A percentile compares a stretch with the other conserved stretches of the same genome.
Conservation (phyloP, 2,329 filamentous ascomycete species). For the Clonostachys solani region DNA sequence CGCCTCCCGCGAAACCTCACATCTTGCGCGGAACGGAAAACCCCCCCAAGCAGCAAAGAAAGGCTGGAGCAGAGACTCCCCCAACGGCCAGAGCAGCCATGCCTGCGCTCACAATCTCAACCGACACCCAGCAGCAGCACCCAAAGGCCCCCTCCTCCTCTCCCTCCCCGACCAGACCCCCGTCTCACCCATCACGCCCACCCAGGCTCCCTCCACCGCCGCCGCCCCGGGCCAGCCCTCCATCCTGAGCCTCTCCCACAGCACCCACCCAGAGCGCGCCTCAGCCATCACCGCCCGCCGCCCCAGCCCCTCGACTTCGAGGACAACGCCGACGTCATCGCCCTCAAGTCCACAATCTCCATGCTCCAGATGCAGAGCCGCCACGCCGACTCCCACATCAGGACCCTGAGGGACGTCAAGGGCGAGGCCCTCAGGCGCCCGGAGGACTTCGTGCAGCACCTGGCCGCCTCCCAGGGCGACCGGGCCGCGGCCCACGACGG, state of each 20-base stretch:
- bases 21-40: too few species aligned
- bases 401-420: constrained; percentile 65
- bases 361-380: constrained; percentile 83
- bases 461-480: constrained; percentile 31
- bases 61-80: too few species aligned
- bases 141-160: constrained; percentile 1
- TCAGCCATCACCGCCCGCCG: constrained; percentile 35
- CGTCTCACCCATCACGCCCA: not conserved
- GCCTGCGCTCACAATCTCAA: constrained; percentile 5
- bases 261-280: constrained; percentile 31
- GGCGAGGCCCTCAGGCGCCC: constrained; percentile 67
- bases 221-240: constrained; percentile 13
- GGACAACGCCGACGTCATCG: constrained; percentile 80
- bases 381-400: constrained; percentile 73
- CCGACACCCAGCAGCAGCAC: constrained; percentile 1
- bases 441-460: constrained; percentile 64
- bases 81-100: not conserved
- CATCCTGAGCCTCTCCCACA: constrained; percentile 35
- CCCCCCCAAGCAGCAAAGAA: too few species aligned
- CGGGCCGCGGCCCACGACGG: constrained; percentile 12
- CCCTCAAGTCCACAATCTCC: constrained; percentile 78
- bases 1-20: too few species aligned
- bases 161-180: constrained; percentile 2
- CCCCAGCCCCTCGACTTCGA: constrained; percentile 53
- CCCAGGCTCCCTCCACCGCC: constrained; percentile 3